Percentiles rank a stretch among this genome's conserved stretches.
These are phyloP conservation scores for Brettanomyces bruxellensis DNA, from an alignment of 805 yeast species.

Conservation along the genomic window DNA sequence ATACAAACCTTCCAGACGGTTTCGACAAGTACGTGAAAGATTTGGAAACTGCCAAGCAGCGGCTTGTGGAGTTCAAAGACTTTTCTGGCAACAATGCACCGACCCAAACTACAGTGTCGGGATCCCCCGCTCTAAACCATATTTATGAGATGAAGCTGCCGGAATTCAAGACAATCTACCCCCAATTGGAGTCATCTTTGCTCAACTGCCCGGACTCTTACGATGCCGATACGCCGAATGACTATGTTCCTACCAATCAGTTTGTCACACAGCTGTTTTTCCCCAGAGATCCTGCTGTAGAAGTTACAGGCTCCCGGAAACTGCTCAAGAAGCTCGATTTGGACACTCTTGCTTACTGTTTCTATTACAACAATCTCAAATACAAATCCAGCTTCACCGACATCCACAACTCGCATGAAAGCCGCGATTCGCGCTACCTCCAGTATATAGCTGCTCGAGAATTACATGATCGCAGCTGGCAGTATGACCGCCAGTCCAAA, in stretches of 20 bases:
- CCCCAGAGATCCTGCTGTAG: constrained; percentile 78
- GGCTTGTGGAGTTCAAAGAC: constrained; percentile 13
- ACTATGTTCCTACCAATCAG: constrained; percentile 66
- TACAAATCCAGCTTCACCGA: constrained; percentile 16
- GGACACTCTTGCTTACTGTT: constrained; percentile 86
- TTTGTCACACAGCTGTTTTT: constrained; percentile 86
- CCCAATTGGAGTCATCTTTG: constrained; percentile 65
- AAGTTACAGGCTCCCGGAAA: constrained; percentile 48
- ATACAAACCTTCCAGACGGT: constrained; percentile 19
- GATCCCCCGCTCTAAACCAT: not conserved
- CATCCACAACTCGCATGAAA: constrained; percentile 11
- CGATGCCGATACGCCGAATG: constrained; percentile 77
- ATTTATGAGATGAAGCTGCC: constrained; percentile 41
- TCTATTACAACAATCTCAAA: constrained; percentile 58
- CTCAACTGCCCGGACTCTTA: constrained; percentile 89
- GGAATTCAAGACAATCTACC: constrained; percentile 43
- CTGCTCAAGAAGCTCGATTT: constrained; percentile 65
- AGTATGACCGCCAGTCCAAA: constrained; percentile 55
- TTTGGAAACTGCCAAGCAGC: constrained; percentile 25
- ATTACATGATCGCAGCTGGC: constrained; percentile 74
- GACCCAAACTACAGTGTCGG: not conserved
- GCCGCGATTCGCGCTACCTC: constrained; percentile 44
- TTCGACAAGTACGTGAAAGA: constrained; percentile 17
- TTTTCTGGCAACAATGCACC: not conserved
- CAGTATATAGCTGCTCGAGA: constrained; percentile 78